Conservation (phyloP, 768 basidiomycete genomes). For the Phaffia tasmanica region DNA sequence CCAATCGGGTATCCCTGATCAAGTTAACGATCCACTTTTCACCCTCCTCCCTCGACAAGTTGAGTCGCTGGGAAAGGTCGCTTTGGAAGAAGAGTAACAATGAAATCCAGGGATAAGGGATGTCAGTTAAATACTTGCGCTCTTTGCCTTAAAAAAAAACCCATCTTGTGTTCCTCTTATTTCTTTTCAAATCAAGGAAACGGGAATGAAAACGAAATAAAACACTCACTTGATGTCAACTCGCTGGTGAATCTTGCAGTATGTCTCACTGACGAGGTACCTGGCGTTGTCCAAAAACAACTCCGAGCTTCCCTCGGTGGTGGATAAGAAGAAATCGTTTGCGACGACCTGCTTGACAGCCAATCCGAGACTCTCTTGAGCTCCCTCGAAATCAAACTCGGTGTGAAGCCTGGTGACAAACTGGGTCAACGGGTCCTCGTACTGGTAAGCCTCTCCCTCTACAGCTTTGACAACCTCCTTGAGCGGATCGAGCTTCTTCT, state of each 20-base stretch:
- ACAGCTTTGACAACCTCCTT: slow-evolving; percentile 86
- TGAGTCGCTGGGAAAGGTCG: slow-evolving; percentile 83
- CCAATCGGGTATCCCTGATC: slow-evolving; percentile 87
- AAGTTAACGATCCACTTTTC: slow-evolving; percentile 99
- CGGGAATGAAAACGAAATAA: background rate
- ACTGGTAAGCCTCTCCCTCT: slow-evolving; percentile 91
- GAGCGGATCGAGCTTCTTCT: slow-evolving; percentile 74
- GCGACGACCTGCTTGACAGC: slow-evolving; percentile 67
- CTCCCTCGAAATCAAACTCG: slow-evolving; percentile 92
- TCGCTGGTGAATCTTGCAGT: slow-evolving; percentile 84
- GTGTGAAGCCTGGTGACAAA: slow-evolving; percentile 90
- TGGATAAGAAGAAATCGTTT: slow-evolving; percentile 87
- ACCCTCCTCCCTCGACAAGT: slow-evolving; percentile 86
- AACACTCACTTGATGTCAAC: slow-evolving; percentile 26
- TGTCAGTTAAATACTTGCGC: background rate
- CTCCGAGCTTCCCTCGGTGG: slow-evolving; percentile 62
- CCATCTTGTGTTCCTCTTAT: background rate
- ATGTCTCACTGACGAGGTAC: slow-evolving; percentile 91
- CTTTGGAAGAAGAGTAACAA: slow-evolving; percentile 39
- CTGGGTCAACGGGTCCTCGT: slow-evolving; percentile 79
- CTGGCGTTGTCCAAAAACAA: slow-evolving; percentile 86
- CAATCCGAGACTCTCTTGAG: slow-evolving; percentile 62
- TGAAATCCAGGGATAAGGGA: background rate
- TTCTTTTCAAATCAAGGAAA: background rate
- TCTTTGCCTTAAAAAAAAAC: background rate